Conservation (phyloP, 2,329 filamentous ascomycete genomes). For the Cladosporium sphaerospermum region DNA sequence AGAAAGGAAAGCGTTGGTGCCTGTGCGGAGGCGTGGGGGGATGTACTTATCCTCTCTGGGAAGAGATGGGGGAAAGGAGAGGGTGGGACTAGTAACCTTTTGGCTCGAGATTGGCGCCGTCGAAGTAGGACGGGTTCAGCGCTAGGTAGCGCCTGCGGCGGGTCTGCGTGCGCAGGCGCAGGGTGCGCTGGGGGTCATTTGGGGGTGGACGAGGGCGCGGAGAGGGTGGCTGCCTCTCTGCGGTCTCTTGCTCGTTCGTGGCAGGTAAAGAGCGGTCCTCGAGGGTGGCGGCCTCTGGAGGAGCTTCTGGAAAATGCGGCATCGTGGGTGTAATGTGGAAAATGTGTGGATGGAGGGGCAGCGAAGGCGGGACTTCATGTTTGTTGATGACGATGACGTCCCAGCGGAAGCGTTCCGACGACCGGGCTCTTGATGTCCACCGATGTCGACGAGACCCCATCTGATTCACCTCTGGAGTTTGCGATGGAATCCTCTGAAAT, state of each 20-base stretch:
- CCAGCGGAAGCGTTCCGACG: too few relatives aligned
- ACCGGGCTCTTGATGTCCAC: too few relatives aligned
- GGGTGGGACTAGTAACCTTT: slow-evolving; percentile 38
- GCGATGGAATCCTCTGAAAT: too few relatives aligned
- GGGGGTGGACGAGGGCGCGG: not conserved
- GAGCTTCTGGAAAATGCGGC: slow-evolving; percentile 3
- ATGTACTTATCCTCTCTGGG: not conserved
- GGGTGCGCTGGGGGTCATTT: not conserved
- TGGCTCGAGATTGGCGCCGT: slow-evolving; percentile 52
- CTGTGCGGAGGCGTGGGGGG: not conserved
- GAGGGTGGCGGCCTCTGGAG: slow-evolving; percentile 41
- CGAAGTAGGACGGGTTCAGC: slow-evolving; percentile 66
- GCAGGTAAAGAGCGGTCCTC: slow-evolving; percentile 20
- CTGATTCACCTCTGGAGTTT: too few relatives aligned
- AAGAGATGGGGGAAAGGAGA: not conserved
- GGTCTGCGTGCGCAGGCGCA: slow-evolving; percentile 47
- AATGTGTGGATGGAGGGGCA: too few relatives aligned
- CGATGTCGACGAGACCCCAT: too few relatives aligned
- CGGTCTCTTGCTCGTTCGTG: not conserved
- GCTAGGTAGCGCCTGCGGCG: slow-evolving; percentile 71
- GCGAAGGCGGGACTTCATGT: too few relatives aligned
- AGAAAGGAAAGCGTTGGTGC: slow-evolving; percentile 11
- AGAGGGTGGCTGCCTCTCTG: not conserved
- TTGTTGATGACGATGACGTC: too few relatives aligned
- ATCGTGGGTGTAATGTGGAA: not conserved